These are phyloP conservation scores for Diaporthe sp. DNA, from an alignment of 2,329 filamentous ascomycete species.

Conservation along the genomic window DNA sequence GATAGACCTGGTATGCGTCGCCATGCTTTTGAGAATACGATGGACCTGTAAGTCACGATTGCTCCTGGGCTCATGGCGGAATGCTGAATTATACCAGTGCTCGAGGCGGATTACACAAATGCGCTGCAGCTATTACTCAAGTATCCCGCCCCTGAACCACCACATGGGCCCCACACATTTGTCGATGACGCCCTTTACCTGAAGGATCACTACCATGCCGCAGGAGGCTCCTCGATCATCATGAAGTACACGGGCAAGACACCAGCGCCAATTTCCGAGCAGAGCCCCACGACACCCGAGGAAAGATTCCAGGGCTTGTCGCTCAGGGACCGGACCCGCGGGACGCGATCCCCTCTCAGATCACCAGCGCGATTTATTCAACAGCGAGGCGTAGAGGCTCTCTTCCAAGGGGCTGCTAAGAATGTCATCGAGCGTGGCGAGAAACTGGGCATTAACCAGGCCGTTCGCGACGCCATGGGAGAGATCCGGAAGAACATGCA, in stretches of 20 bases:
- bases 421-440: constrained; percentile 80
- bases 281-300: constrained; percentile 50
- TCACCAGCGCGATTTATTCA: constrained; percentile 64
- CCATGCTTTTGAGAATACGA: constrained; percentile 91
- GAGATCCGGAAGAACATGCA: constrained; percentile 84
- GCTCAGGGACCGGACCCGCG: constrained; percentile 56
- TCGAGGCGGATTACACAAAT: constrained; percentile 88
- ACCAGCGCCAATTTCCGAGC: constrained; percentile 50
- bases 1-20: constrained; percentile 90
- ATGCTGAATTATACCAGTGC: constrained; percentile 65
- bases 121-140: constrained; percentile 86
- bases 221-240: constrained; percentile 75
- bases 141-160: constrained; percentile 77
- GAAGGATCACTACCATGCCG: constrained; percentile 70
- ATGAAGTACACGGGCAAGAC: constrained; percentile 76
- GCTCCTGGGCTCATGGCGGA: constrained; percentile 7
- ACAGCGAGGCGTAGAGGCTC: constrained; percentile 73
- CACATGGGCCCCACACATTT: constrained; percentile 80
- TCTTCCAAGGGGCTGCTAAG: constrained; percentile 83
- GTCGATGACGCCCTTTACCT: constrained; percentile 88
- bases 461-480: constrained; percentile 82
- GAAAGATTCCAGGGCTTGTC: constrained; percentile 48
- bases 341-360: constrained; percentile 58
- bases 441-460: constrained; percentile 83
- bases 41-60: constrained; percentile 78